Base-by-base conservation (phyloP, 768 basidiomycete genomes). In the Termitomyces sp. region DNA sequence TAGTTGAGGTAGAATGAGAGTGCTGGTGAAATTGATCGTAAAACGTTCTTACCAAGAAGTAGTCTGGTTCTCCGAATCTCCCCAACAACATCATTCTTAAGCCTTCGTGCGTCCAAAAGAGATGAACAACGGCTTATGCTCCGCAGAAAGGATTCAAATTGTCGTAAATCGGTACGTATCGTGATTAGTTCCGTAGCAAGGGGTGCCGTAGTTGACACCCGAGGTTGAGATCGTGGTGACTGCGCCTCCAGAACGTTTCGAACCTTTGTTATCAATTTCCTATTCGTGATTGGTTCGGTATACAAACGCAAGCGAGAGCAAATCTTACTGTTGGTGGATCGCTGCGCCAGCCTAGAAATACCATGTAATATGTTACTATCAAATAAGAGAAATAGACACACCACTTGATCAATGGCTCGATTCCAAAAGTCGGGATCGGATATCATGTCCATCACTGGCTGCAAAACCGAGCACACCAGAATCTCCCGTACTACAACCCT, bases 391-490 rank as follows among this genome's bases (percentile, higher is more conserved):
- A 16, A 32, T 40, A 29, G 10, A 76, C 91, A 71, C 67, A 94
- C 95, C 73, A 91, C 83, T 72, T 94, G 87, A 68, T 98, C 95
- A 47, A 98, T 90, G 35, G 84, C 82, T 54, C 84, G 78, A 72
- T 99, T 99, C 94, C 94, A 98, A 60, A 97, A 97, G 69, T 99
- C 97, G 5, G 94, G 92, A 68, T 99, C 97, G 27, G 89, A 80
- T 33, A 98, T 66, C 87, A 96, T 91, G 46, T 98, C 92, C 77
- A 96, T 85, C 51, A 96, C 69, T 12, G 96, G 94, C 64, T 89
- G 85, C 38, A 98, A 64, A 3, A 96, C 84, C 2, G 87, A 76
- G 65, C 92, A 95, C 4, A 89, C 81, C 0, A 88, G 75, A 60
- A 98, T 81, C 71, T 99, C 97, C 43, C 93, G 75, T 3, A 85